Percentiles rank a stretch among this genome's conserved stretches.
These are phyloP conservation scores for Leishmania arabica DNA, from an alignment of 208 protist genomes.

Conservation along the genomic window DNA sequence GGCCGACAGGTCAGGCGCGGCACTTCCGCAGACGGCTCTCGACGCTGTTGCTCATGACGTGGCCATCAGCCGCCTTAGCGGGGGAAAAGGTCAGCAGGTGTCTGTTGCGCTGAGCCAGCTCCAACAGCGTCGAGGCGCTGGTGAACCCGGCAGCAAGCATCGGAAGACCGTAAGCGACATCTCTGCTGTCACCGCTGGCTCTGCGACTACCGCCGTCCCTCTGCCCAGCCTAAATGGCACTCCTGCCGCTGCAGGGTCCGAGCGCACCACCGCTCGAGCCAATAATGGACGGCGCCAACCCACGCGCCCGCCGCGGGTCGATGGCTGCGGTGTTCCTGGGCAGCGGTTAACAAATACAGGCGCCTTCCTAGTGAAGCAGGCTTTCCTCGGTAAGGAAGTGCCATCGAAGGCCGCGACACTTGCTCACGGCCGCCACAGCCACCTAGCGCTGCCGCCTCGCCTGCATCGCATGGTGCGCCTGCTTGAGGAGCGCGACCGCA, in stretches of 20 bases:
- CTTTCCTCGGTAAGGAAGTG: constrained; percentile 8
- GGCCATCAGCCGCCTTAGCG: constrained; percentile 21
- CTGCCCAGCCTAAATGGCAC: neutral
- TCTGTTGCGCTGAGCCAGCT: constrained; percentile 18
- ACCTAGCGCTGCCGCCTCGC: constrained; percentile 23
- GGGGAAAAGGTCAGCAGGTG: constrained; percentile 15
- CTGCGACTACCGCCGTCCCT: neutral
- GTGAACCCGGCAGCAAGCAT: neutral
- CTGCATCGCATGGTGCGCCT: constrained; percentile 37
- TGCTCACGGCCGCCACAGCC: neutral
- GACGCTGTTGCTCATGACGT: constrained; percentile 18
- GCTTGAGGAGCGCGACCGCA: constrained; percentile 55
- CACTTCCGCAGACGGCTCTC: neutral
- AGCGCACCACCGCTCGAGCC: constrained; percentile 22
- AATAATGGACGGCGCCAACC: neutral
- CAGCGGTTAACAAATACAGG: constrained; percentile 21
- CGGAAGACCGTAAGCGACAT: neutral
- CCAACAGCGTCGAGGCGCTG: neutral
- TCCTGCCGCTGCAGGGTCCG: constrained; percentile 14
- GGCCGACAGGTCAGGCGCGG: neutral
- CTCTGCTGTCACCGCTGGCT: neutral
- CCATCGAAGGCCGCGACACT: neutral
- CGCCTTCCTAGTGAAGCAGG: constrained; percentile 31
- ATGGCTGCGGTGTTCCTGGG: neutral
- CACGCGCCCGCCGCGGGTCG: neutral